phyloP scores from a whole-genome alignment of 192 early-diverging fungal genomes.

The Dimargaris xerosporica region DNA sequence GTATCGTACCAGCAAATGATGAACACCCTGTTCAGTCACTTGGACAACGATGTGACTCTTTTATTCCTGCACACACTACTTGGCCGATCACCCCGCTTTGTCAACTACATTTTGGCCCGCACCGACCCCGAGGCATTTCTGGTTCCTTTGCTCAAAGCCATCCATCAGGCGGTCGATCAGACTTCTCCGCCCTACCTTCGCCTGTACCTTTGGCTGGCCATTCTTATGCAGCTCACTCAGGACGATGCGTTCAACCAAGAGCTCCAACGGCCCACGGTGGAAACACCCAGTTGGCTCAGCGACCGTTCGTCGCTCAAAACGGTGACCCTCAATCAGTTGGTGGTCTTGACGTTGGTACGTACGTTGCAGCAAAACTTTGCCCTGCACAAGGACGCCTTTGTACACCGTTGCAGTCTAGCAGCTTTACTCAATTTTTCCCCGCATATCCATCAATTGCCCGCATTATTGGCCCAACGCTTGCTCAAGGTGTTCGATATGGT shows the following conservation, averaged over 20 bases:
- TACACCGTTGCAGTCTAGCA: constrained; percentile 7
- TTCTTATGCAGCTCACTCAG: neutral
- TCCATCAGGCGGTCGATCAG: neutral
- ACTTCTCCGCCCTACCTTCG: neutral
- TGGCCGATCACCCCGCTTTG: neutral
- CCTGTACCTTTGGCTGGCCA: constrained; percentile 5
- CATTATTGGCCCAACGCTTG: constrained; percentile 2
- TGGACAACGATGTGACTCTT: neutral
- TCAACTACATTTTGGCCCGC: constrained; percentile 1
- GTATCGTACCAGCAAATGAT: neutral
- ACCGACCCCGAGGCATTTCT: constrained; percentile 10
- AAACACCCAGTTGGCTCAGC: neutral
- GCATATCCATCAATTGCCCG: constrained; percentile 6
- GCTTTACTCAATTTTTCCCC: constrained; percentile 7
- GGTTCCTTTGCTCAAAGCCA: neutral
- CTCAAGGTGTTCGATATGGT: constrained; percentile 12
- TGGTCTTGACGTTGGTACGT: neutral
- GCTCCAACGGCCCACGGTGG: neutral
- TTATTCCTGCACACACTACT: constrained; percentile 1
- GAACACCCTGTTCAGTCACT: neutral
- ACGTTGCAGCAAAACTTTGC: constrained; percentile 5
- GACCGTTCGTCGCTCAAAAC: constrained; percentile 1
- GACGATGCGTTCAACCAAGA: constrained; percentile 6
- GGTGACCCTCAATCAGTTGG: constrained; percentile 6
- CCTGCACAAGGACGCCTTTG: constrained; percentile 9